Evolutionary conservation across 1,284 basidiomycete genomes (phyloP), one percentile per base, ranked within the genome.

Genomic region (Stereum hirsutum): DNA sequence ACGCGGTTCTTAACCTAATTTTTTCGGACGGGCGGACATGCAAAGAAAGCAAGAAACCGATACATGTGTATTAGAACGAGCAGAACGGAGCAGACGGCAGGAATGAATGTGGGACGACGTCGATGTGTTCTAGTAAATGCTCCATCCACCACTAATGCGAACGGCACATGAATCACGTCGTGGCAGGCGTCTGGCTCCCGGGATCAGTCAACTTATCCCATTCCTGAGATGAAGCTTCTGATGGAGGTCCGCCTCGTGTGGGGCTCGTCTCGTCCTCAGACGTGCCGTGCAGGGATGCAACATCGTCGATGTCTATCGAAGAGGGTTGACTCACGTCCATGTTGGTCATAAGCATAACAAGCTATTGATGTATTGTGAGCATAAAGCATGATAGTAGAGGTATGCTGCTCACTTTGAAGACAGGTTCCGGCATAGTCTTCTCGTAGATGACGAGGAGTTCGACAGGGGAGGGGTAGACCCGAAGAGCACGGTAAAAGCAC

Each of bases 401-500:
- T 41, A 49, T 42, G 39, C 21, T 5, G 51, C 69, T 39, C 49
- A 82, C 85, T 63, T 88, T 84, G 67, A 96, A 94, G 47, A 97
- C 76, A 38, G 86, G 78, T 43, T 80, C 75, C 10, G 91, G 89
- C 36, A 95, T 80, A 35, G 92, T 93, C 68, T 89, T 89, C 66
- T 97, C 83, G 62, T 96, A 96, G 56, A 97, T 90, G 61, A 82
- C 76, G 54, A 95, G 83, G 51, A 97, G 78, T 62, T 97, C 93
- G 35, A 92, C 78, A 8, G 92, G 91, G 39, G 86, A 79, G 45
- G 94, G 95, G 69, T 98, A 99, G 36, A 96, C 93, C 46, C 89
- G 80, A 49, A 98, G 78, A 5, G 92, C 95, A 47, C 89, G 80
- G 75, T 85, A 98, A 77, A 98, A 98, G 43, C 85, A 79, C 57